Base-by-base conservation (phyloP, 306 rosid genomes). In the Pyrus communis region DNA sequence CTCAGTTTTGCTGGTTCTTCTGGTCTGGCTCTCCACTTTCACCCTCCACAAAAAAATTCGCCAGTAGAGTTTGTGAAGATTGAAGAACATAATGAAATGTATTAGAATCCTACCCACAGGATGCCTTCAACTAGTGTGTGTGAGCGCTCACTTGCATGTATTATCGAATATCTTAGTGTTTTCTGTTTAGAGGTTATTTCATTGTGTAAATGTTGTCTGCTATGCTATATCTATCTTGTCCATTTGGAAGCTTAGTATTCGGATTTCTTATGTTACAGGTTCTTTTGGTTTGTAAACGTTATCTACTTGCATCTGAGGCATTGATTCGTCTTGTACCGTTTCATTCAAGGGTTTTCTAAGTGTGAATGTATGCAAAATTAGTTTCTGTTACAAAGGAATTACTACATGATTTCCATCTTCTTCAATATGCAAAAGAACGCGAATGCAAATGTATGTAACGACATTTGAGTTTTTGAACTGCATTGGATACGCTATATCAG, bases 21-120 rank as follows among this genome's bases (percentile, higher is more conserved):
- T 93, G 42, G 38, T 90, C 45, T 91, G 96, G 93, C 78, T 93
- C 75, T 87, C 96, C 19, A 78, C 91, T 75, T 57, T 30, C 70
- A 74, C 79, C 71, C 71, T 92, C 78, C 96, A 89, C 75, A 55
- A 69, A 21, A 60, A 89, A 42, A 61, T 89, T 65, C 92, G 93
- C 70, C 83, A 87, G 75, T 91, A 93, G 87, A 58, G 31, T n/a
- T 61, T 72, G 69, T 28, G 25, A 68, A 22, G 31, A 46, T 15
- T 17, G 55, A 49, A 49, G 55, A 49, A 49, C 21, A 49, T 49
- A 49, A 49, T 9, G 6, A 15, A 15, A 4, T 64, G n/a, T 14
- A 23, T 61, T 13, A 61, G 33, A 61, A 61, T 13, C 67, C 35
- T 61, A 61, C 35, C 35, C 66, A 13, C 69, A 49, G 21, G 6